Evolutionary conservation across 805 yeast genomes (phyloP), one percentile per base, ranked within the genome.

Genomic region (Wickerhamia fluorescens): DNA sequence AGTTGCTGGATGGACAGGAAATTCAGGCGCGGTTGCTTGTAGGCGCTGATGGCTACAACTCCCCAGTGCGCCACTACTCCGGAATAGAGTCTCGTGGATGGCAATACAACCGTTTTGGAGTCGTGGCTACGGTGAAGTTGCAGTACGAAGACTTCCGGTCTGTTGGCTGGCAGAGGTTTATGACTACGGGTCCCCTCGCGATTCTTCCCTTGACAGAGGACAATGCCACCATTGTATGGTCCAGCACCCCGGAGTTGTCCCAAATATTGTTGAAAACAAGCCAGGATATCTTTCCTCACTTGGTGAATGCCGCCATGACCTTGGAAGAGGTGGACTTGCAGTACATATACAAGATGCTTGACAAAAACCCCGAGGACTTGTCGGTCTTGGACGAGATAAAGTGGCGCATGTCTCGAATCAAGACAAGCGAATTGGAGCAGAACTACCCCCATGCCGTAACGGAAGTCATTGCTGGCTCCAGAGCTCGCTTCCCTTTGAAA

Each of bases 1-100:
- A 69, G 15, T 60, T 88, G 9, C 71, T 73, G 9, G 71, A 71
- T 37, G 96, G 95, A 1, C 70, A 71, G 9, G 39, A 47, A 8
- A 63, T 78, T 28, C 71, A 73, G 44, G 71, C 95, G 0, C 66
- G 95, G 31, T 62, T 88, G n/a, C 61, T 88, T 13, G 74, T 92
- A 10, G 98, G 98, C 6, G 95, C 96, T 22, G 98, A 92, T 52
- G 98, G 98, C 1, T 86, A 77, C 52, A 85, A 87, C 52, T 87
- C 96, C 1, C 96, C 96, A 0, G 97, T 83, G 5, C 70, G 96
- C 27, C 67, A 71, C 38, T 88, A 71, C 47, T 80, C 96, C 0
- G 76, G 73, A 2, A 87, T 92, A 31, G 78, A 77, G 47, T 74
- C 94, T 2, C 69, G 95, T 27, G 98, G 98, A 10, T 92, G 97